Evolutionary conservation across 495 filamentous ascomycete genomes (phyloP), one percentile per base, ranked within the genome.

Genomic region (Tuber melanosporum): DNA sequence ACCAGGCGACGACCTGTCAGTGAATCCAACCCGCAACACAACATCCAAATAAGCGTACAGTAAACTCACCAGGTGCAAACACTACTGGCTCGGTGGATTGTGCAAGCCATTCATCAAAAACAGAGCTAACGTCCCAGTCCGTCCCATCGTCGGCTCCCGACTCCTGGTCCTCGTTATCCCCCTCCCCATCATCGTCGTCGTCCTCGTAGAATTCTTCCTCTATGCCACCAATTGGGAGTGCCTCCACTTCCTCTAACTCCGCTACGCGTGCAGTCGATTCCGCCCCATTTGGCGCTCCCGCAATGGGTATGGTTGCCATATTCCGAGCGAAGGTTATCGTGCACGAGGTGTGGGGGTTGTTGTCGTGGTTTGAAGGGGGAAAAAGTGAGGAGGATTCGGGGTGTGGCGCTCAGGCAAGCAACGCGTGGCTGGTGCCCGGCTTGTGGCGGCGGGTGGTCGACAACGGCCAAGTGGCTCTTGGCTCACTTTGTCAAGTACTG

Each of bases 41-140:
- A 73, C 57, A 71, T 66, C 39, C 77, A 80, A 77, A 45, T 47
- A 71, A 80, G 81, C 74, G 73, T 84, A 9, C 12, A 71, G 72
- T 70, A 57, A 57, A 83, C 81, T 84, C 85, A 89, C 89, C 86
- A 70, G 88, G 87, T 75, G 86, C 86, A 73, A 88, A 87, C 70
- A 91, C 86, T 72, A 88, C 87, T 66, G 91, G 89, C 52, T 91
- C 89, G 70, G 87, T 86, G 46, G 91, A 84, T 72, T 90, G 86
- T 74, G 91, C 90, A 52, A 94, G 84, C 26, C 89, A 86, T 78
- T 92, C 91, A 71, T 91, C 90, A 78, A 90, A 91, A 10, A 93
- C 83, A 39, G 91, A 93, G 71, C 90, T 87, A 9, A 86, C 87
- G 76, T 92, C 91, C 90, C 90, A 91, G 17, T 87, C 87, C 71